These are phyloP conservation scores for Roridomyces roridus DNA, from an alignment of 768 basidiomycete genomes.

Conservation along the genomic window DNA sequence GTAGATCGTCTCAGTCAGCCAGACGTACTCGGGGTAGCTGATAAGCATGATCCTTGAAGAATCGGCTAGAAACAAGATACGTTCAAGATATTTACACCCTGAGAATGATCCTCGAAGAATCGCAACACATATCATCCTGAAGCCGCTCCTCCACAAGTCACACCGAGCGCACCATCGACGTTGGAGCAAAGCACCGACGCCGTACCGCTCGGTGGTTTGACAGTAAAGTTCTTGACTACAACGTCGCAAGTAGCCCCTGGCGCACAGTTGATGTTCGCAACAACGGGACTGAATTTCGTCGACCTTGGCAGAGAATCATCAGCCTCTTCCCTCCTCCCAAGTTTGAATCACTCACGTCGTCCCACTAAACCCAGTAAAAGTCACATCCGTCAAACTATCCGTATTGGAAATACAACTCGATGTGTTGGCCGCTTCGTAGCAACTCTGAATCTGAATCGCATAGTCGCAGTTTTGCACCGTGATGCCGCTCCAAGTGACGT, in stretches of 20 bases:
- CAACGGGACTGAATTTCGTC: slow-evolving; percentile 29
- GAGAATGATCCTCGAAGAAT: too few relatives aligned
- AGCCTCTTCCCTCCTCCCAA: too few relatives aligned
- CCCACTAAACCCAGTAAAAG: slow-evolving; percentile 32
- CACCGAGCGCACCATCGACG: slow-evolving; percentile 31
- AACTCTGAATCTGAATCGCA: slow-evolving; percentile 39
- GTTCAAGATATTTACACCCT: too few relatives aligned
- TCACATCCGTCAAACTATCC: slow-evolving; percentile 31
- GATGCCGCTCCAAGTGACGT: slow-evolving; percentile 36
- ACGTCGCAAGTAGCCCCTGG: slow-evolving; percentile 33
- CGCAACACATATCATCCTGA: slow-evolving; percentile 33
- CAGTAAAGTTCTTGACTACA: slow-evolving; percentile 28
- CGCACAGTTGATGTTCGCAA: slow-evolving; percentile 37
- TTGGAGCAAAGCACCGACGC: slow-evolving; percentile 32
- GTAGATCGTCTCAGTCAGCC: too few relatives aligned
- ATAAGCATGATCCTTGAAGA: too few relatives aligned
- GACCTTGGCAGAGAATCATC: slow-evolving; percentile 24
- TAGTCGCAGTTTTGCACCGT: slow-evolving; percentile 38
- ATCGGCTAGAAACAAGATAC: too few relatives aligned
- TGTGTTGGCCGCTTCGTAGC: slow-evolving; percentile 32
- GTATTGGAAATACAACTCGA: slow-evolving; percentile 30
- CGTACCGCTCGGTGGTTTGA: slow-evolving; percentile 33
- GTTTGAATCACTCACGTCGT: slow-evolving; percentile 38
- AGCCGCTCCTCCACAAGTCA: slow-evolving; percentile 34
- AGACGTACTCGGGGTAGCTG: too few relatives aligned